phyloP scores from a whole-genome alignment of 1,284 basidiomycete genomes.

The Coriolopsis trogii region DNA sequence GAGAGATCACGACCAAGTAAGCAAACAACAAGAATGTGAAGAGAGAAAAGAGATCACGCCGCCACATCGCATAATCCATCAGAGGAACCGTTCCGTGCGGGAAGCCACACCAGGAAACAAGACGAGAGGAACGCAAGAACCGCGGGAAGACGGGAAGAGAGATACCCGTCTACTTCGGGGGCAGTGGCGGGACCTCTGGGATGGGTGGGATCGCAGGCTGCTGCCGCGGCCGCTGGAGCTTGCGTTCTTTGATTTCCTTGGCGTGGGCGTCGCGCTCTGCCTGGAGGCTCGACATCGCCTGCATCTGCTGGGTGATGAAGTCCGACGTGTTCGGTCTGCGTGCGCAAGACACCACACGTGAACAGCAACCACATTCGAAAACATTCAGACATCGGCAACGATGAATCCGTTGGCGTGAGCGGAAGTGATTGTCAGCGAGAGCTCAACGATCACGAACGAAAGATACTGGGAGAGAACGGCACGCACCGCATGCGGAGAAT shows the following conservation, averaged over 20 bases:
- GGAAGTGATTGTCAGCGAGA: neutral
- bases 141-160: neutral
- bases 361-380: no score
- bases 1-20: no score
- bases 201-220: constrained; percentile 21
- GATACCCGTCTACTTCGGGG: constrained; percentile 20
- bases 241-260: constrained; percentile 58
- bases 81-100: no score
- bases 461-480: neutral
- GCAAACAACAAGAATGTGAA: no score
- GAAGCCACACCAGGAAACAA: no score
- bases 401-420: no score
- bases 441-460: neutral
- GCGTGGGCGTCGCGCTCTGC: constrained; percentile 69
- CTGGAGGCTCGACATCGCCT: constrained; percentile 75
- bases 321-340: constrained; percentile 79
- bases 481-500: constrained; percentile 91
- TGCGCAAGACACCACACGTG: no score
- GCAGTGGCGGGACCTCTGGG: constrained; percentile 26
- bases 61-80: no score
- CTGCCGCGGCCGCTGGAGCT: constrained; percentile 39
- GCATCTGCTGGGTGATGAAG: constrained; percentile 87
- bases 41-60: no score
- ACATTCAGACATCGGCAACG: no score
- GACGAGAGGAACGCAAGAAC: neutral